Conservation (phyloP, 2,329 filamentous ascomycete genomes). For the Apiospora pterosperma region DNA sequence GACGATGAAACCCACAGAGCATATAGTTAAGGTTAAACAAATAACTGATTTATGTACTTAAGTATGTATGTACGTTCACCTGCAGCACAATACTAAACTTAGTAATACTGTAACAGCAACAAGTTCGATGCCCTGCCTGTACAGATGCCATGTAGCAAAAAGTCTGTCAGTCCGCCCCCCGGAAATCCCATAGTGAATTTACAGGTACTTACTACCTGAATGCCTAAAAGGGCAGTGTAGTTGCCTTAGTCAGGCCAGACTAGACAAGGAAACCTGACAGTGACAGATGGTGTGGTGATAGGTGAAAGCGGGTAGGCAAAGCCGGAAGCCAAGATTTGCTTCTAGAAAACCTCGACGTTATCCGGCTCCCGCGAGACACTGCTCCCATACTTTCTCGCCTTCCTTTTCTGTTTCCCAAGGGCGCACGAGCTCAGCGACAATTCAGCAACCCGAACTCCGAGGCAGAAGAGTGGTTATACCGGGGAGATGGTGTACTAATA, state of each 20-base stretch:
- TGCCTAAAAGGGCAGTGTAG: background rate
- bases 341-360: background rate
- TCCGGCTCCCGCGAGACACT: background rate
- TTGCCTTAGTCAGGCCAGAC: background rate
- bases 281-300: background rate
- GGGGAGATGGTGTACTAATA: background rate
- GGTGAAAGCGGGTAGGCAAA: background rate
- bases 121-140: background rate
- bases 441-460: background rate
- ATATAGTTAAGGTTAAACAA: background rate
- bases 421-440: background rate
- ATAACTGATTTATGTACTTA: background rate
- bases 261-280: background rate
- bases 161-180: background rate
- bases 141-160: background rate
- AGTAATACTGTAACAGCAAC: background rate
- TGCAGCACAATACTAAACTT: background rate
- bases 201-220: background rate
- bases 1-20: background rate
- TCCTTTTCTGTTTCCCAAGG: background rate
- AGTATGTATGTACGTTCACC: background rate
- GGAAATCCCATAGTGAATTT: background rate
- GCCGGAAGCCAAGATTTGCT: constrained; percentile 1
- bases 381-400: background rate
- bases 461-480: background rate